Percentiles rank a stretch among this genome's conserved stretches.
Conservation (phyloP, 768 basidiomycete genomes). For the Lactarius quietus region DNA sequence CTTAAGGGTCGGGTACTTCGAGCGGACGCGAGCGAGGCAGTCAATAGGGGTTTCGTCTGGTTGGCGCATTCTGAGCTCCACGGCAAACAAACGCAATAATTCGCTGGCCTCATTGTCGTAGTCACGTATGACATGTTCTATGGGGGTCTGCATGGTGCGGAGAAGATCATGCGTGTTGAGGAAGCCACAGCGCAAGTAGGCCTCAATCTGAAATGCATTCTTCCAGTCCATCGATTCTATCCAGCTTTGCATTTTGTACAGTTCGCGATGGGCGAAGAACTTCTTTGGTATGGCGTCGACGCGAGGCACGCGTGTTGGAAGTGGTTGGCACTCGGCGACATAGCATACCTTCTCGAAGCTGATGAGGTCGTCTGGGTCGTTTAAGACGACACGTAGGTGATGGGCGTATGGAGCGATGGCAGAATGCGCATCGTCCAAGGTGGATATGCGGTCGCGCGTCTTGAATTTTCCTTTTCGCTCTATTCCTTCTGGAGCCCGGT, state of each 20-base stretch:
- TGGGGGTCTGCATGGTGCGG: constrained; percentile 39
- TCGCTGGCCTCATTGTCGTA: constrained; percentile 38
- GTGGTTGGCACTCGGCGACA: too few species aligned
- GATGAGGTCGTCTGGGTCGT: constrained; percentile 46
- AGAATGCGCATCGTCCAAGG: constrained; percentile 47
- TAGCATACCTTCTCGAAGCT: too few species aligned
- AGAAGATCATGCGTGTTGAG: constrained; percentile 58
- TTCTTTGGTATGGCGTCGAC: too few species aligned
- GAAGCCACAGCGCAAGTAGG: too few species aligned
- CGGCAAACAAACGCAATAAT: constrained; percentile 53
- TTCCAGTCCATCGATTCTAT: constrained; percentile 53
- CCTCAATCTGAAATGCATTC: constrained; percentile 75
- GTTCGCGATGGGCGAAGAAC: too few species aligned
- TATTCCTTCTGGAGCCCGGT: too few species aligned
- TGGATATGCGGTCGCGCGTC: too few species aligned
- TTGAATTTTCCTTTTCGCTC: too few species aligned
- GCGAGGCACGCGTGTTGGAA: too few species aligned
- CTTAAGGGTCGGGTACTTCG: constrained; percentile 24
- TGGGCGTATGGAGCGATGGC: constrained; percentile 66
- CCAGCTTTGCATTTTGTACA: constrained; percentile 45
- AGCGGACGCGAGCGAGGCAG: too few species aligned
- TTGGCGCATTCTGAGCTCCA: constrained; percentile 43
- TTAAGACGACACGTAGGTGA: constrained; percentile 62
- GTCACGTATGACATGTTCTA: constrained; percentile 40
- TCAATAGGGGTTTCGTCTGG: constrained; percentile 40